A percentile compares a stretch with the other conserved stretches of the same genome.
Conservation (phyloP, 2,329 filamentous ascomycete species). For the Alternaria alternata region DNA sequence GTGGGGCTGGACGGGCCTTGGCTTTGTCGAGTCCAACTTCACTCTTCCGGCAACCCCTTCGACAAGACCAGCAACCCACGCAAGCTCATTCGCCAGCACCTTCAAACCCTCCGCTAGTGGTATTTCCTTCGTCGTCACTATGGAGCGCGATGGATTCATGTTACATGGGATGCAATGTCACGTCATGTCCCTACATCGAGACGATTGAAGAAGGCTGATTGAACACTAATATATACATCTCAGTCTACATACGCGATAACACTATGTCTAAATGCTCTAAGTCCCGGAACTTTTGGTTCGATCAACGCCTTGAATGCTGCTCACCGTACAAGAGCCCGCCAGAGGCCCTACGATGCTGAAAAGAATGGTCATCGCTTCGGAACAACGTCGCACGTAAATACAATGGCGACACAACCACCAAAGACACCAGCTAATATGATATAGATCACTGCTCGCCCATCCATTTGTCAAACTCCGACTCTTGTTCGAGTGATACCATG, state of each 20-base stretch:
- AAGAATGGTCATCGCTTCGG: constrained; percentile 1
- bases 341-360: constrained; percentile 4
- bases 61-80: constrained; percentile 11
- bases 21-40: constrained; percentile 25
- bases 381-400: constrained; percentile 11
- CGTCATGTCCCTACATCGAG: background rate
- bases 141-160: background rate
- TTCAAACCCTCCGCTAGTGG: background rate
- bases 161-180: background rate
- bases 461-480: constrained; percentile 59
- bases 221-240: constrained; percentile 8
- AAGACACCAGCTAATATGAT: constrained; percentile 5
- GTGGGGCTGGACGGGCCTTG: constrained; percentile 23
- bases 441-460: constrained; percentile 44
- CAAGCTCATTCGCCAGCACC: constrained; percentile 3
- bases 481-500: constrained; percentile 49
- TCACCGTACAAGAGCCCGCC: background rate
- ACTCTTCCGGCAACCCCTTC: constrained; percentile 22
- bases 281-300: constrained; percentile 2
- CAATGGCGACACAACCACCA: constrained; percentile 1
- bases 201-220: background rate
- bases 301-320: constrained; percentile 18
- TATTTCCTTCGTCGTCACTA: background rate
- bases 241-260: constrained; percentile 14
- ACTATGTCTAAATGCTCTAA: constrained; percentile 17